Evolutionary conservation across 2,329 filamentous ascomycete species (phyloP), one percentile per base, ranked within the genome.

Genomic region (Xylariales sp.): DNA sequence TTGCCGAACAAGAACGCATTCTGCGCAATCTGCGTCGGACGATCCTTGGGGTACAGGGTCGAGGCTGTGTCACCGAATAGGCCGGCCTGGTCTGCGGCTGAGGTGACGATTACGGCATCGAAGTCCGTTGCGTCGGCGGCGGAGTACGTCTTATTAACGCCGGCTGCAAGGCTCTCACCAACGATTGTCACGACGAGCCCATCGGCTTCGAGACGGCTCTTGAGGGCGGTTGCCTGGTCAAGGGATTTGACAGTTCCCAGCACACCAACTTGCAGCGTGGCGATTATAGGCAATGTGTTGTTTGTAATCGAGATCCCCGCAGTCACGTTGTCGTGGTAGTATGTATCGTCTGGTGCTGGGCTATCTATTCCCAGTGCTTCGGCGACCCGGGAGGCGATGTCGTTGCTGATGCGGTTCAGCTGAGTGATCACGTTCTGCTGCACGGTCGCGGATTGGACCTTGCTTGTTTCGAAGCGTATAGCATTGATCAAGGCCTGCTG

Each of bases 401-500:
- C 79, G 56, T 88, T 74, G 58, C 72, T 77, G 52, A 88, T 68
- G 32, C 71, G 73, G 68, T 88, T 88, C 9, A 88, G 71, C 55
- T 88, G 83, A 12, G 66, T 64, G 31, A 88, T 68, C 1, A 85
- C 78, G 48, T 86, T 86, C 49, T 74, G 61, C 61, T 80, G 80
- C 12, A 88, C 77, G 2, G 70, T 54, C 0, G 61, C 50, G 31
- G 76, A 80, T 50, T 69, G 64, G 24, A 88, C 52, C 11, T 84
- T 73, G 16, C 78, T 72, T 0, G 72, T 74, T 63, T 88, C 84
- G 58, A 88, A 87, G 20, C 84, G 80, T 41, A 88, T 78, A 0
- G 82, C 83, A 57, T 88, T 83, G 63, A 88, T 71, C 28, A 88
- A 60, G 55, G 86, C 82, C 54, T 88, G 83, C 58, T 86, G 76